Conservation (phyloP, 2,329 filamentous ascomycete genomes). For the Fusarium verticillioides region DNA sequence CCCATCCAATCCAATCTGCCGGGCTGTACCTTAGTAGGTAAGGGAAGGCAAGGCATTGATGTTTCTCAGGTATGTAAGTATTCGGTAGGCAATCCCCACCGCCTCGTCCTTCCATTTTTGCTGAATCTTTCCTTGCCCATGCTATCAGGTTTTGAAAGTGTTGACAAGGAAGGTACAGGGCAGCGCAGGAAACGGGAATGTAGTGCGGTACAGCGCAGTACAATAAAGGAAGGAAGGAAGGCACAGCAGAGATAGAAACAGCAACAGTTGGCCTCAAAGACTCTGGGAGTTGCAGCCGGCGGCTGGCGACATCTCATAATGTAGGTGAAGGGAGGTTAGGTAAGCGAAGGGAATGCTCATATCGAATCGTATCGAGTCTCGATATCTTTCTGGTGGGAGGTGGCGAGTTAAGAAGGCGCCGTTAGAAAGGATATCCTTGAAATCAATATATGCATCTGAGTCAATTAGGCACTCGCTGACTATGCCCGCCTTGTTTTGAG, state of each 20-base stretch:
- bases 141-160: conserved; percentile 7
- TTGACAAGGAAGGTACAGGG: conserved; percentile 14
- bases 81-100: conserved; percentile 16
- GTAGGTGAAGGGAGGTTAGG: conserved; percentile 12
- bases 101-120: not conserved
- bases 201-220: not conserved
- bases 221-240: not conserved
- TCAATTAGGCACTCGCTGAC: conserved; percentile 20
- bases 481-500: conserved; percentile 12
- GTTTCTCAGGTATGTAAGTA: not conserved
- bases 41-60: not conserved
- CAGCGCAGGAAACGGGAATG: not conserved
- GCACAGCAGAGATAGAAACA: conserved; percentile 13
- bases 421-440: conserved; percentile 26
- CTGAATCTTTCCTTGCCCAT: conserved; percentile 12
- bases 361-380: conserved; percentile 21
- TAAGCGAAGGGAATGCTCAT: conserved; percentile 14
- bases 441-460: conserved; percentile 28
- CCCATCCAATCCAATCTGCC: not conserved
- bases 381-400: conserved; percentile 28
- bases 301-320: conserved; percentile 26
- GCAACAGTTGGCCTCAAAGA: conserved; percentile 35
- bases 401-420: conserved; percentile 40
- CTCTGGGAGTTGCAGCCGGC: conserved; percentile 14
- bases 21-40: not conserved